phyloP scores from a whole-genome alignment of 208 protist genomes.

The Leishmania amazonensis region DNA sequence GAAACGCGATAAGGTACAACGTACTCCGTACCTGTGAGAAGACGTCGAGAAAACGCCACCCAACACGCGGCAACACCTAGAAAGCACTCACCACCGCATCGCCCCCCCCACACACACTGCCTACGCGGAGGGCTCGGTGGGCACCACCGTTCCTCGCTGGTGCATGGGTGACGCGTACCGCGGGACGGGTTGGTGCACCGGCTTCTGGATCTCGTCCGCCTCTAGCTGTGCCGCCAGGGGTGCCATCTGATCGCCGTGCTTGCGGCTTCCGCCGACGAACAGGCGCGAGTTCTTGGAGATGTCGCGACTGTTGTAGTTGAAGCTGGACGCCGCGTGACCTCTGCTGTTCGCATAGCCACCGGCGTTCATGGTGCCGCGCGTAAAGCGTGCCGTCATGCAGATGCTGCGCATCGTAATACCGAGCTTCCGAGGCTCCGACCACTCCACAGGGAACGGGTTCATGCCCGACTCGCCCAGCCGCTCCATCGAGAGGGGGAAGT shows the following conservation, averaged over 20 bases:
- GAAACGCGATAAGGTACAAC: not conserved
- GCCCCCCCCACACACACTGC: not conserved
- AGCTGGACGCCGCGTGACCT: conserved; percentile 42
- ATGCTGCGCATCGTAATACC: conserved; percentile 86
- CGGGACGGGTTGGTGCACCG: conserved; percentile 68
- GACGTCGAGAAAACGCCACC: not conserved
- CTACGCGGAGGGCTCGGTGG: not conserved
- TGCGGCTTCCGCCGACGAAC: conserved; percentile 62
- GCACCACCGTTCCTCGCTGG: conserved; percentile 30
- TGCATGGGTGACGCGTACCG: conserved; percentile 87
- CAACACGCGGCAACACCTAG: not conserved
- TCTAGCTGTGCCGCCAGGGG: conserved; percentile 72
- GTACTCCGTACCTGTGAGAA: not conserved
- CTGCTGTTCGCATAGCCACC: conserved; percentile 75
- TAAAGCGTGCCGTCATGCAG: conserved; percentile 79
- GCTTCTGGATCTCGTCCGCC: conserved; percentile 65
- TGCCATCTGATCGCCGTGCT: conserved; percentile 62
- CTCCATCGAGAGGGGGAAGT: conserved; percentile 85
- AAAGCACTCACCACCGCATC: not conserved
- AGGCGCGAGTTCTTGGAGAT: conserved; percentile 63
- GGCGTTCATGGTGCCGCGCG: conserved; percentile 72
- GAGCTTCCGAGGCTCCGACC: conserved; percentile 85
- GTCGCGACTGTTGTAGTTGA: conserved; percentile 71
- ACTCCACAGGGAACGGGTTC: conserved; percentile 90
- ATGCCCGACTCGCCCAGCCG: conserved; percentile 77